These are phyloP conservation scores for Biscogniauxia marginata DNA, from an alignment of 2,329 filamentous ascomycete species.

Conservation along the genomic window DNA sequence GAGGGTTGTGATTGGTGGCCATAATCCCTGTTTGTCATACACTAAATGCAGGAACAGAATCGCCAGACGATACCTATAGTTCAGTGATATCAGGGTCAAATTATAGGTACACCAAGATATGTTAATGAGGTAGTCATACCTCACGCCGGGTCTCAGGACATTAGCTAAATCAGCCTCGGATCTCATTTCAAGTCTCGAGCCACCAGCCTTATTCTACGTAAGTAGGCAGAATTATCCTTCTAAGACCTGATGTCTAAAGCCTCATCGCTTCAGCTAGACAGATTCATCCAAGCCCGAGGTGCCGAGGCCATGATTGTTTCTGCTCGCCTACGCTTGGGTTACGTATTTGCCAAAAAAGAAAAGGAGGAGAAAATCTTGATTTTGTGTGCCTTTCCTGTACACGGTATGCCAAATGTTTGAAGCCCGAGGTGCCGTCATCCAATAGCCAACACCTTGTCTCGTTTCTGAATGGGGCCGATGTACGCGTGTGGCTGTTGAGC, in stretches of 20 bases:
- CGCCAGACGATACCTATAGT: neutral
- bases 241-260: neutral
- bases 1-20: neutral
- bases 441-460: neutral
- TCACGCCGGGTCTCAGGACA: too few relatives aligned
- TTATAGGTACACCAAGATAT: too few relatives aligned
- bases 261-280: neutral
- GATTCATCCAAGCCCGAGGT: neutral
- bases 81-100: too few relatives aligned
- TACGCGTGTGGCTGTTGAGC: neutral
- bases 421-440: neutral
- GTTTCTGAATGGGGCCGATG: neutral
- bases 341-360: neutral
- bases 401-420: neutral
- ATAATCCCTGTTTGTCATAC: neutral
- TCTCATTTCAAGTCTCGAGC: too few relatives aligned
- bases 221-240: neutral
- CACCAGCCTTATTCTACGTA: neutral
- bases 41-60: neutral
- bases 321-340: too few relatives aligned
- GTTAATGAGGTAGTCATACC: too few relatives aligned
- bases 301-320: too few relatives aligned
- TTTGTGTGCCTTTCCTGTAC: neutral
- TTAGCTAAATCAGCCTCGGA: neutral
- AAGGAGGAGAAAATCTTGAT: neutral